Base-by-base conservation (phyloP, 202 grass and related monocot species). In the Carex arenaria region DNA sequence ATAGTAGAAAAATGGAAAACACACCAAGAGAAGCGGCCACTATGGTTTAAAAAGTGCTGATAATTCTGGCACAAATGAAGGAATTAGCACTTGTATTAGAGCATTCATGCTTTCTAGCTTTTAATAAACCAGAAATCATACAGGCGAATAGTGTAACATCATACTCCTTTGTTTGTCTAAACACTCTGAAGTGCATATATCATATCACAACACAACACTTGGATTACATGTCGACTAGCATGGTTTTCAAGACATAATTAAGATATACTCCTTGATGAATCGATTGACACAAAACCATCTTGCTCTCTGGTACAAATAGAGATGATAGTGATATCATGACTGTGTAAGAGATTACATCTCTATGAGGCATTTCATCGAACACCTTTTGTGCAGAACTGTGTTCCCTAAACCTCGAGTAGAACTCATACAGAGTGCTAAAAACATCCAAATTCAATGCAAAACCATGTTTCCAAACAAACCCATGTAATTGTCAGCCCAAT, bases 271-370 rank as follows among this genome's bases (percentile, higher is more conserved):
- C n/a, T n/a, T n/a, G n/a, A n/a, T n/a, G n/a, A n/a, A n/a, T n/a
- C n/a, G n/a, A n/a, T n/a, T n/a, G n/a, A n/a, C n/a, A n/a, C n/a
- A n/a, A n/a, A n/a, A n/a, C n/a, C n/a, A n/a, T n/a, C n/a, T n/a
- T n/a, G n/a, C n/a, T n/a, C n/a, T 31, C 84, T 89, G 13, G 92
- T 77, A 10, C 87, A 94, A 89, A 26, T 64, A 89, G 30, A 52
- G 84, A 86, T 90, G n/a, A n/a, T n/a, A n/a, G n/a, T n/a, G n/a
- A 85, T 67, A 93, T 93, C 82, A 98, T 87, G 87, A 75, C 78
- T 13, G 92, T 98, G 81, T 86, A 98, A 26, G 87, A 94, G 79
- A 94, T 61, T 28, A 72, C 87, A 63, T 98, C 92, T 75, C 63
- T 86, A 1, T 31, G 19, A 22, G 66, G 6, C 86, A 90, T 93